Percentiles rank a stretch among this genome's conserved stretches.
Evolutionary conservation across 768 basidiomycete genomes (phyloP).

Genomic region (Rickenella mellea): DNA sequence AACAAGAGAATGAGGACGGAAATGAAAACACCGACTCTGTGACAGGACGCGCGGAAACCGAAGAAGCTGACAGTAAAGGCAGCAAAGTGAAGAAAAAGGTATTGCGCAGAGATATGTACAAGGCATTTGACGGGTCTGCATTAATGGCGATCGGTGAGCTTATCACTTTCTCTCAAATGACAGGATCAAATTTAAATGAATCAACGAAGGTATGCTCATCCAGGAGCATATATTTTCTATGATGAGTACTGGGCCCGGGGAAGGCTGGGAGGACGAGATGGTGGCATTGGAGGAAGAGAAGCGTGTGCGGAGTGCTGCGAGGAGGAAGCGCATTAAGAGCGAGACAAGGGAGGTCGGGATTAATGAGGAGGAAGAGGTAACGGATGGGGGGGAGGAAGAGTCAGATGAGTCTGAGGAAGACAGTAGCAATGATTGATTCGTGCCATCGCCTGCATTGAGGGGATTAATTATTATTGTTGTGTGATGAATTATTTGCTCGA

Average conservation of each 20-base stretch:
- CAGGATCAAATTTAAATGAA: neutral
- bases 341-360: no score
- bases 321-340: no score
- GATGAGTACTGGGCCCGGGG: slow-evolving; percentile 16
- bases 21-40: slow-evolving; percentile 9
- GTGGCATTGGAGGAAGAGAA: no score
- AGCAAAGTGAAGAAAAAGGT: slow-evolving; percentile 11
- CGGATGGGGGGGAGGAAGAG: no score
- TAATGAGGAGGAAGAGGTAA: no score
- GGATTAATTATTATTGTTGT: no score
- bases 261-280: slow-evolving; percentile 34
- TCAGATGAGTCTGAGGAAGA: no score
- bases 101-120: slow-evolving; percentile 57
- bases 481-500: no score
- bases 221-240: slow-evolving; percentile 38
- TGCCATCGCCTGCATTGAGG: no score
- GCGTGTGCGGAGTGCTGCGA: no score
- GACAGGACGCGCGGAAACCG: slow-evolving; percentile 3
- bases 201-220: slow-evolving; percentile 47
- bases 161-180: neutral
- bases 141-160: slow-evolving; percentile 59
- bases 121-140: slow-evolving; percentile 61
- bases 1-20: slow-evolving; percentile 9
- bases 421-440: no score
- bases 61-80: slow-evolving; percentile 12